Base-by-base conservation (phyloP, 2,329 filamentous ascomycete genomes). In the Penicillium sp. region DNA sequence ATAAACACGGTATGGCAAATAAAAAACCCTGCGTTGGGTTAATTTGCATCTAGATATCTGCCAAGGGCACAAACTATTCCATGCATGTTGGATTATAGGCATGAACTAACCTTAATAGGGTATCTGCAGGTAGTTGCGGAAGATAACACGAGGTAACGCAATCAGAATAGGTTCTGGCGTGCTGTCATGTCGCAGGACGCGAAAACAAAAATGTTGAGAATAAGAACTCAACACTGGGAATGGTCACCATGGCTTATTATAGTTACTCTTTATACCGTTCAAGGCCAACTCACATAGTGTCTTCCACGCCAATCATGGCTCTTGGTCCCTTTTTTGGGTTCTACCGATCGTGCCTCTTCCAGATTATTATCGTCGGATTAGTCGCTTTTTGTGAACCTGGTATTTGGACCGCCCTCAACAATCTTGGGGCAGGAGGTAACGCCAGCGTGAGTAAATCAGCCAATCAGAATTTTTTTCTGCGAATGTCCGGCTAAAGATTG, bases 361-460 rank as follows among this genome's bases (percentile, higher is more conserved):
- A 78, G 58, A 75, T 78, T 51, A 65, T 73, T 33, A 64, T 78
- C 4, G 75, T 75, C 5, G 72, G 76, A 48, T 62, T 72, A 16
- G 74, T 75, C 31, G 75, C 75, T 3, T 78, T 78, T 57, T 75
- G 72, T 14, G 75, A 75, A 7, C 76, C 75, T 3, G 77, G 75
- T 2, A 77, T 78, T 59, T 80, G 78, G 78, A 73, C 71, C 56
- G 78, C 78, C 19, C 72, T 80, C 50, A 78, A 78, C 53, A 73
- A 73, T 13, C 69, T 79, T 2, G 78, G 78, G 19, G 78, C 75
- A 1, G 78, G 78, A 26, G 77, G 78, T 13, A 63, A 63, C 50
- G 61, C 61, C 6, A 63, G 53, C 9, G 61, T 62, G 43, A 43
- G 60, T 19, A 19, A 19, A 19, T 19, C 19, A 19, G 19, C 1